Conservation (phyloP, 2,329 filamentous ascomycete genomes). For the Beauveria bassiana region DNA sequence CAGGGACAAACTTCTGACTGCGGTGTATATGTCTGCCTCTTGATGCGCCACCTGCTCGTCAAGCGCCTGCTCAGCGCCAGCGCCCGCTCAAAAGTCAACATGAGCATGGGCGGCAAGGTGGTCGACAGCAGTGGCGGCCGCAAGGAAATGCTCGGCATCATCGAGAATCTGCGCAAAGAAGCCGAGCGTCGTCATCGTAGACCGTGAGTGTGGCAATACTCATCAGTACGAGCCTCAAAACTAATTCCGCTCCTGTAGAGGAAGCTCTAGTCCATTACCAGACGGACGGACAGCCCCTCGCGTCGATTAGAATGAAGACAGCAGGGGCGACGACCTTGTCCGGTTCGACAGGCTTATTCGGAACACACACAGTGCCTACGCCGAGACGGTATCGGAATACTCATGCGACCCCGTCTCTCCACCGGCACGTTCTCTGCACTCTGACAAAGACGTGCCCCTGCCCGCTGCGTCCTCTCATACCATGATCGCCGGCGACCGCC, state of each 20-base stretch:
- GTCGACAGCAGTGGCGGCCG: conserved; percentile 74
- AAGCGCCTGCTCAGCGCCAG: conserved; percentile 74
- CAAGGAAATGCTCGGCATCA: conserved; percentile 86
- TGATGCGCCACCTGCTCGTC: conserved; percentile 89
- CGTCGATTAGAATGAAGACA: conserved; percentile 32
- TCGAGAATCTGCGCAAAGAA: conserved; percentile 79
- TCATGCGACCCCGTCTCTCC: neutral
- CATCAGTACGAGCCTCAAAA: neutral
- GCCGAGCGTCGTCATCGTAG: conserved; percentile 61
- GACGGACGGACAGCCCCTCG: conserved; percentile 33
- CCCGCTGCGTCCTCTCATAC: neutral
- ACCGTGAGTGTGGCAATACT: conserved; percentile 52
- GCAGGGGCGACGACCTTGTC: conserved; percentile 24
- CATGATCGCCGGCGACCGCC: neutral
- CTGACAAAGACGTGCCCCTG: neutral
- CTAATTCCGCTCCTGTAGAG: conserved; percentile 17
- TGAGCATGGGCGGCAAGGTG: conserved; percentile 82
- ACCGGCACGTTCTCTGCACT: neutral
- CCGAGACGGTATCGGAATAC: neutral
- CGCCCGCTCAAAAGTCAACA: conserved; percentile 78
- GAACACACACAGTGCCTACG: neutral
- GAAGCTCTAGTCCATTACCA: conserved; percentile 31
- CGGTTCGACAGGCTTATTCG: conserved; percentile 19
- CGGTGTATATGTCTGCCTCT: conserved; percentile 89
- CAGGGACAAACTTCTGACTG: conserved; percentile 85